Evolutionary conservation across 345 rosid genomes (phyloP), one percentile per base, ranked within the genome.

Genomic region (Limnanthes douglasii): DNA sequence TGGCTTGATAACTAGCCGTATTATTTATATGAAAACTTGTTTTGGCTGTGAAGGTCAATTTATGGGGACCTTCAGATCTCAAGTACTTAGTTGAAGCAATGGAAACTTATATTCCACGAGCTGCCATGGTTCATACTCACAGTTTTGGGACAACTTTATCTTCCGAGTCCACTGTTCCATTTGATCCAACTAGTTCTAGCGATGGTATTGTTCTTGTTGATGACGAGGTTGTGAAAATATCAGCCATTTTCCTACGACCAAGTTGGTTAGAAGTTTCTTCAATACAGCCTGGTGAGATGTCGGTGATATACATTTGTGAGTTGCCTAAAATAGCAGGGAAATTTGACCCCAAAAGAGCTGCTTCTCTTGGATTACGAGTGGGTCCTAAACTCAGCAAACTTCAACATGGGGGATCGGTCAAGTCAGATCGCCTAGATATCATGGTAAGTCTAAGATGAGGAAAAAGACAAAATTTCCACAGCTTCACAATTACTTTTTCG

Each of bases 31-130:
- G n/a, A n/a, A n/a, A n/a, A n/a, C n/a, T 4, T 59, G n/a, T n/a
- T n/a, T 15, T 41, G 13, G 8, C 37, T 65, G 39, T 42, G 31
- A 60, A 83, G 98, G 92, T 88, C 50, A 88, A 88, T 39, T 38
- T 88, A 30, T 88, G 98, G 84, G 98, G 98, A 22, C 94, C 95
- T 35, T 88, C 92, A 11, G 90, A 88, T 77, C 84, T 88, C 28
- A 65, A 79, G 43, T 68, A 62, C 44, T 60, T 88, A 54, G 86
- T 83, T 40, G 73, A 80, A 64, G 98, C 95, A 16, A 84, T 88
- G 98, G 77, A 64, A 56, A 76, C 76, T 27, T 88, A 83, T 58
- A 75, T 79, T 59, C 95, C 95, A 40, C 86, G 77, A 47, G 94
- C 95, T 39, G 78, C 98, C 36, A 88, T 84, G 98, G 92, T 88